phyloP scores from a whole-genome alignment of 2,329 filamentous ascomycete genomes.

The Ambrosiella beaveri region DNA sequence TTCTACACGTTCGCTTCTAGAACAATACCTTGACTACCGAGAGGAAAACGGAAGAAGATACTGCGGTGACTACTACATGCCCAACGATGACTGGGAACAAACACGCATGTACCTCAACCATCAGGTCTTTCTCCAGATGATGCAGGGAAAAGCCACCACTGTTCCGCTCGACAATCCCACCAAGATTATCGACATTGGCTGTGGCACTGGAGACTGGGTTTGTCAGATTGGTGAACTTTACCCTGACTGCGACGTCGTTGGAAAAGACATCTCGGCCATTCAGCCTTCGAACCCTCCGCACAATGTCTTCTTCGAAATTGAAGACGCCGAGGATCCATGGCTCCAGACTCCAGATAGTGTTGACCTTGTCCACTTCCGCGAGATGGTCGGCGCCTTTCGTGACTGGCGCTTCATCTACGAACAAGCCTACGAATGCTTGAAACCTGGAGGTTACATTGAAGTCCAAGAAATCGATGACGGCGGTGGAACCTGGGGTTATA shows the following conservation, averaged over 20 bases:
- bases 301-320: conserved; percentile 43
- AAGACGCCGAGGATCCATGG: conserved; percentile 42
- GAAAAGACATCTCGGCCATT: conserved; percentile 41
- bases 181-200: conserved; percentile 39
- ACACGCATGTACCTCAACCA: conserved; percentile 44
- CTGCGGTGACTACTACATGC: conserved; percentile 46
- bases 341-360: conserved; percentile 33
- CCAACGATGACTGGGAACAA: conserved; percentile 49
- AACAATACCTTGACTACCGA: conserved; percentile 35
- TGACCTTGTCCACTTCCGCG: conserved; percentile 39
- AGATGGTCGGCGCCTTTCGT: conserved; percentile 37
- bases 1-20: conserved; percentile 32
- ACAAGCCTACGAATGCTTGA: conserved; percentile 34
- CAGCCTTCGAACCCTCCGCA: conserved; percentile 37
- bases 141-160: conserved; percentile 28
- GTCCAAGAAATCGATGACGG: conserved; percentile 35
- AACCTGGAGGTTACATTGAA: conserved; percentile 41
- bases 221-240: conserved; percentile 36
- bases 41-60: conserved; percentile 46
- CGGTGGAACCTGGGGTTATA: conserved; percentile 19
- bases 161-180: conserved; percentile 24
- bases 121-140: conserved; percentile 40
- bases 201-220: conserved; percentile 36
- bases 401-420: conserved; percentile 39
- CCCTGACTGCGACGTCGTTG: conserved; percentile 37